Evolutionary conservation across 176 grass and related monocot genomes (phyloP).

Genomic region (Canna indica): DNA sequence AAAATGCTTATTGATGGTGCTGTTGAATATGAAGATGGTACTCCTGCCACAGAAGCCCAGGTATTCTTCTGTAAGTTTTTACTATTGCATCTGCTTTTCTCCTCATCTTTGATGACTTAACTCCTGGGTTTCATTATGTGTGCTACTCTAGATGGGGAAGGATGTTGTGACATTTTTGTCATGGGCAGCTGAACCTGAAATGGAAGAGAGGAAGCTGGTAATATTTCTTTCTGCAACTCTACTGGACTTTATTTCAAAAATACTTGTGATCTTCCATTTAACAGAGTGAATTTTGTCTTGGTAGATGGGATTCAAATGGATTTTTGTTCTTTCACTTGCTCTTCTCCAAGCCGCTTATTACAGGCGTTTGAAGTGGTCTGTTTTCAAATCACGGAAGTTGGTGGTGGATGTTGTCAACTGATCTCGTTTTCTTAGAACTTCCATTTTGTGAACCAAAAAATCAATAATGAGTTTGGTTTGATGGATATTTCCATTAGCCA

Average conservation of each 20-base stretch:
- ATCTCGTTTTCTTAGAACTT: background rate
- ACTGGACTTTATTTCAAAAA: background rate
- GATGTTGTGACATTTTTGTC: constrained; percentile 85
- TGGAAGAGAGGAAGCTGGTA: constrained; percentile 99
- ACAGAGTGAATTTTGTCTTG: background rate
- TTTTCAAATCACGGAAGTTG: constrained; percentile 75
- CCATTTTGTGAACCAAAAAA: background rate
- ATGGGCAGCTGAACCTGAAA: constrained; percentile 94
- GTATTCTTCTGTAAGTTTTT: constrained; percentile 9
- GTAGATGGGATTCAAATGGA: constrained; percentile 86
- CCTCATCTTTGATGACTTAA: background rate
- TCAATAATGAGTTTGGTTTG: background rate
- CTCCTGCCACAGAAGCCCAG: constrained; percentile 63
- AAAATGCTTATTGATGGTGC: constrained; percentile 99
- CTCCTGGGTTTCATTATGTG: constrained; percentile 12
- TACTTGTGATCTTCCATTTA: constrained; percentile 6
- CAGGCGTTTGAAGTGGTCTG: constrained; percentile 85
- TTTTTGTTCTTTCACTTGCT: constrained; percentile 78
- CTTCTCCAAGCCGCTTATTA: constrained; percentile 92
- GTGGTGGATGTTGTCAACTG: constrained; percentile 80
- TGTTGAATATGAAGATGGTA: constrained; percentile 72
- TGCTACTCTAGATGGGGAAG: constrained; percentile 73
- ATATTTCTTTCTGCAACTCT: background rate
- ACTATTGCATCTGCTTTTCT: background rate
- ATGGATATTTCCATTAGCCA: background rate